Evolutionary conservation across 441 rosid genomes (phyloP).

Genomic region (Erodium chrysanthum): DNA sequence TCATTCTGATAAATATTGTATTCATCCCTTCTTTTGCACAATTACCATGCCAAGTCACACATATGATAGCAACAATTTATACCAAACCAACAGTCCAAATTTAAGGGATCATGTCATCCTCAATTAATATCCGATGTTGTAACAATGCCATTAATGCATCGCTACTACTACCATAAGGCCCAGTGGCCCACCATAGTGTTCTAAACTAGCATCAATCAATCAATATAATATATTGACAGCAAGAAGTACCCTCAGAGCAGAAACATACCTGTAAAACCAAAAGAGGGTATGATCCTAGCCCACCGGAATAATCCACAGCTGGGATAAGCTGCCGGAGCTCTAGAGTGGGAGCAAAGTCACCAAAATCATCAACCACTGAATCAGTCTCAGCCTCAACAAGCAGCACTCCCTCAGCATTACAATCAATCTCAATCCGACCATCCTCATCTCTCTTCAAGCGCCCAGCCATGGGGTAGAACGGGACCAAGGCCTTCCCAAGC

Average conservation of each 20-base stretch:
- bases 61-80: background rate
- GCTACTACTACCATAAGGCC: background rate
- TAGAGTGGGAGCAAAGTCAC: slow-evolving; percentile 15
- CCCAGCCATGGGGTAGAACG: slow-evolving; percentile 35
- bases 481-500: slow-evolving; percentile 29
- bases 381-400: slow-evolving; percentile 31
- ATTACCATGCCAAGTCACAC: background rate
- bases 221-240: background rate
- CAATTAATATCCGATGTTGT: background rate
- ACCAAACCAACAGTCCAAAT: background rate
- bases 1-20: background rate
- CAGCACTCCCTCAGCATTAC: slow-evolving; percentile 28
- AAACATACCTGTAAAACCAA: slow-evolving; percentile 69
- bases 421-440: slow-evolving; percentile 27
- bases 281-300: slow-evolving; percentile 45
- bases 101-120: background rate
- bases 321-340: slow-evolving; percentile 26
- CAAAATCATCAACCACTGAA: slow-evolving; percentile 19
- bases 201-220: background rate
- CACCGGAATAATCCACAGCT: slow-evolving; percentile 15
- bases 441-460: slow-evolving; percentile 24
- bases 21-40: background rate
- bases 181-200: background rate
- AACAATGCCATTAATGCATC: background rate
- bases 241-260: background rate